Base-by-base conservation (phyloP, 106 monocot species). In the Dendrobium catenatum region DNA sequence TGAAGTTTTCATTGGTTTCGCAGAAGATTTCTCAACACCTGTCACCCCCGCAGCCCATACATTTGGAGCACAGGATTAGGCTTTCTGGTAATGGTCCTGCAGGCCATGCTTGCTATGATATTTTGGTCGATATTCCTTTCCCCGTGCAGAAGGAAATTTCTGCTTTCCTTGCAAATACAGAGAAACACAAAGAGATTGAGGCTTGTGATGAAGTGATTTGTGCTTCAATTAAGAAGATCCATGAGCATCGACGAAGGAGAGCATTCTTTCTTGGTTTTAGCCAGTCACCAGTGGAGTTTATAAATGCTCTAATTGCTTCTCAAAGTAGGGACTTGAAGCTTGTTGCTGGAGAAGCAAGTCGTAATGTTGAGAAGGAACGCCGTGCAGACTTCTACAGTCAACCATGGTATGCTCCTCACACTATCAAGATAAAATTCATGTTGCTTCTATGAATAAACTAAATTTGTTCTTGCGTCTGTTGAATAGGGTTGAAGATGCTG, bases 191-290 rank as follows among this genome's bases (percentile, higher is more conserved):
- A 73, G 98, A 99, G 73, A 95, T 99, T 74, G 95, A 99, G 81
- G 86, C 89, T 37, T 99, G 93, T 76, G 98, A 99, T 81, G 95
- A 99, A 76, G 88, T 91, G 59, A 99, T 99, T 26, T 87, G 88
- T 79, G 89, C 91, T 1, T 93, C 93, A 18, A 99, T 99, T 40
- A 99, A 99, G 98, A 99, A 99, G 76, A 99, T 99, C 48, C 98
- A 99, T 68, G 98, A 99, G 90, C 98, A 99, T 56, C 83, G 98
- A 3, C 86, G 91, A 80, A 88, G 98, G 68, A 86, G 98, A 22
- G 93, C 98, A 18, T 99, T 99, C 84, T 99, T 99, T 80, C 87
- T 99, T 42, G 98, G 98, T 26, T 99, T 95, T 48, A 99, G 98
- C 68, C 98, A 99, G 85, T 93, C 92, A 11, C 98, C 98, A 0